Evolutionary conservation across 768 basidiomycete species (phyloP).

Genomic region (Rhizopogon rudus): DNA sequence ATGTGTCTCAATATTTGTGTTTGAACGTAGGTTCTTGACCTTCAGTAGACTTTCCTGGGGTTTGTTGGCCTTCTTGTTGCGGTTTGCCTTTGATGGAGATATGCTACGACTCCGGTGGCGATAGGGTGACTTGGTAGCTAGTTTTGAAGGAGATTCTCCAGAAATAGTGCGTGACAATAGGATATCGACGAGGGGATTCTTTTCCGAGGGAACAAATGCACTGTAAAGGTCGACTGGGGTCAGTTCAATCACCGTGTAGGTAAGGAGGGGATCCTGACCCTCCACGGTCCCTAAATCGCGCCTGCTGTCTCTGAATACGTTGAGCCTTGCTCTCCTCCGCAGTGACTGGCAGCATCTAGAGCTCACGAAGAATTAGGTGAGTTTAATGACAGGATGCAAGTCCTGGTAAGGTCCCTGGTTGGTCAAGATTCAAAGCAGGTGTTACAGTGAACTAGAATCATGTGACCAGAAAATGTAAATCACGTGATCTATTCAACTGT

Average conservation of each 20-base stretch:
- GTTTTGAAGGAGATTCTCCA: slow-evolving; percentile 42
- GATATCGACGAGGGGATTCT: slow-evolving; percentile 47
- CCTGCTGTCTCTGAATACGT: slow-evolving; percentile 57
- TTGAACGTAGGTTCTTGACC: background rate
- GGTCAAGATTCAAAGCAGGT: background rate
- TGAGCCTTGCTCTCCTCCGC: slow-evolving; percentile 59
- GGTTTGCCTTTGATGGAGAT: slow-evolving; percentile 1
- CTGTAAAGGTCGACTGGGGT: slow-evolving; percentile 22
- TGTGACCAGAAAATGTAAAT: background rate
- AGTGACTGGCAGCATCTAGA: slow-evolving; percentile 19
- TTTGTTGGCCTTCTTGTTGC: background rate
- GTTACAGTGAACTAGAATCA: background rate
- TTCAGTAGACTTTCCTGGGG: background rate
- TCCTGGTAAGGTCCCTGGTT: background rate
- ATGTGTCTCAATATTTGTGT: background rate
- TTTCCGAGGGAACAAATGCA: slow-evolving; percentile 47
- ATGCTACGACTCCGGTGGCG: background rate
- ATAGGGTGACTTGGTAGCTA: background rate
- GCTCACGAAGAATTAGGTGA: background rate
- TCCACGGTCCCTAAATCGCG: slow-evolving; percentile 64
- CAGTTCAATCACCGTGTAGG: background rate
- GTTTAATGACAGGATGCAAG: background rate
- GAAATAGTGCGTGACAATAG: slow-evolving; percentile 45
- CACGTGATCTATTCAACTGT: background rate
- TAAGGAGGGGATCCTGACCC: slow-evolving; percentile 36